Conservation (phyloP, 2,329 filamentous ascomycete species). For the Phialemoniopsis sp. region DNA sequence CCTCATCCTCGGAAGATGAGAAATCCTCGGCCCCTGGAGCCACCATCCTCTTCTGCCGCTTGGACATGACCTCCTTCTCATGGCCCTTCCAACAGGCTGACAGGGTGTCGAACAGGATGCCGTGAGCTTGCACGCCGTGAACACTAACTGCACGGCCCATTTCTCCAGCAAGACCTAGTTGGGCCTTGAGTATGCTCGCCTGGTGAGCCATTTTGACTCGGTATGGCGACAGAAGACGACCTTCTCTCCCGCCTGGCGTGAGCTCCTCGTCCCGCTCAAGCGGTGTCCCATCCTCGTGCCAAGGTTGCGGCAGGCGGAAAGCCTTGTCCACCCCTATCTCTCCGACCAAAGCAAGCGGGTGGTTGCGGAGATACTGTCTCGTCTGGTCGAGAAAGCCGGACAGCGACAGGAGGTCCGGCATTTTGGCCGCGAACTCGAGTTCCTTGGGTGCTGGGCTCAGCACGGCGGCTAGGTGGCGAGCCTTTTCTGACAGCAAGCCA, state of each 20-base stretch:
- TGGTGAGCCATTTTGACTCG: conserved; percentile 68
- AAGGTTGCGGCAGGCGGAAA: conserved; percentile 66
- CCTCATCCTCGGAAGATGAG: conserved; percentile 4
- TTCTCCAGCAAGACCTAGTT: conserved; percentile 68
- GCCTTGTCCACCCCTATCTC: conserved; percentile 76
- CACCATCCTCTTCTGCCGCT: conserved; percentile 49
- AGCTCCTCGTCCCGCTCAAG: conserved; percentile 38
- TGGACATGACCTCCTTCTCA: conserved; percentile 58
- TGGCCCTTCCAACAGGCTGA: conserved; percentile 66
- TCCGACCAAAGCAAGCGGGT: conserved; percentile 63
- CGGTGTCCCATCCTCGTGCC: conserved; percentile 33
- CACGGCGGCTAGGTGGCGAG: conserved; percentile 63
- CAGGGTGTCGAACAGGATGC: conserved; percentile 62
- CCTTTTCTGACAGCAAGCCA: not conserved
- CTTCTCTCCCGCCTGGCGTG: conserved; percentile 69
- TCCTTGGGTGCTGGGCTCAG: conserved; percentile 49
- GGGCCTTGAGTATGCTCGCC: conserved; percentile 57
- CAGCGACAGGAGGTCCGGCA: conserved; percentile 14
- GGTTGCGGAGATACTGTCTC: conserved; percentile 46
- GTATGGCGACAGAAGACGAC: conserved; percentile 62
- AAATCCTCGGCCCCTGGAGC: conserved; percentile 43
- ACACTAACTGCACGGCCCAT: conserved; percentile 62
- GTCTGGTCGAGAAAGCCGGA: conserved; percentile 10
- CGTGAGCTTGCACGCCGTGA: conserved; percentile 75
- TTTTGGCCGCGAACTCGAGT: conserved; percentile 32